Evolutionary conservation across 495 filamentous ascomycete genomes (phyloP), one percentile per base, ranked within the genome.

Genomic region (Durotheca rogersii): DNA sequence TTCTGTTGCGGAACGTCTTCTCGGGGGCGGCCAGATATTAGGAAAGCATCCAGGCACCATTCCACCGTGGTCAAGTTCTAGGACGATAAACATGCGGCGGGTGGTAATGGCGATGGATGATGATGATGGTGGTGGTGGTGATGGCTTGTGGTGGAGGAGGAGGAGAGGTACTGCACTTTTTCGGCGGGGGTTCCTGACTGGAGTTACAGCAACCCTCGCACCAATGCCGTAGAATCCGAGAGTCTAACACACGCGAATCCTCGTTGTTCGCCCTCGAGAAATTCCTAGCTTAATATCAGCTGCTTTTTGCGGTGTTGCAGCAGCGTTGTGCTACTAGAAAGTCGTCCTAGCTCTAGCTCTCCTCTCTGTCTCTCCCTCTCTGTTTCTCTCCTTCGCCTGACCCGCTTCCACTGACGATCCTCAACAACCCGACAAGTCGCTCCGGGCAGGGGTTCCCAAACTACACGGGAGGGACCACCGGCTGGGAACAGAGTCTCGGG

Each of bases 251-350:
- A 33, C 17, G 35, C 30, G 48, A 47, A 51, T 17, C 33, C 29
- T 55, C 38, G 39, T 33, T 37, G 17, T 46, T 39, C 29, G 25
- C 31, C 41, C 29, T 51, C 39, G 40, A 59, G 21, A 35, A 52
- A 41, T 38, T 56, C 33, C 37, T 40, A 32, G 20, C 32, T 27
- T 27, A 27, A 27, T 27, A 31, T 45, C 35, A 38, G 33, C 49
- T 49, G 39, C 45, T 51, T 46, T 51, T 51, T 51, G 36, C 47
- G 47, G 47, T 52, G 42, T 52, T 52, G 57, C 57, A 56, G 57
- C 51, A 62, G 58, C 52, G 42, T 51, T 60, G 62, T 63, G 56
- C 49, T 38, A 63, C 62, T 53, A 47, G 51, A 56, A 47, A 41
- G 7, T 41, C 53, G 46, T 43, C 37, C 60, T 51, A 41, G 40